These are phyloP conservation scores for Gilbertella persicaria DNA, from an alignment of 371 early-diverging fungal species.

Conservation along the genomic window DNA sequence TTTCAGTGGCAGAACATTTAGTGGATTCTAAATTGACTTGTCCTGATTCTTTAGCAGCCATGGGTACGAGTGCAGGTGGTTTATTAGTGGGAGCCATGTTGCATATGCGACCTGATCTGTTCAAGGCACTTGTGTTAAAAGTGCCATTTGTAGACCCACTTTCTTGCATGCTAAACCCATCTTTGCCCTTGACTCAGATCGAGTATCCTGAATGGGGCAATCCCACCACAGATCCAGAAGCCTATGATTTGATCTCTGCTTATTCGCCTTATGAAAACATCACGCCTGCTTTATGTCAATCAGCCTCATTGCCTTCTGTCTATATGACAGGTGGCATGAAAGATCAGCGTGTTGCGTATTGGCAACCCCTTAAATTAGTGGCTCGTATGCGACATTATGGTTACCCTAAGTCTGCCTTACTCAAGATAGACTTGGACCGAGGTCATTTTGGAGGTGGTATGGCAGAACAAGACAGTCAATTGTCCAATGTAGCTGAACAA, in stretches of 20 bases:
- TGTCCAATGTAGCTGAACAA: conserved; percentile 52
- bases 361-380: conserved; percentile 79
- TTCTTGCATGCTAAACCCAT: conserved; percentile 75
- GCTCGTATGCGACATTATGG: conserved; percentile 47
- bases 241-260: conserved; percentile 59
- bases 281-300: conserved; percentile 7
- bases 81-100: conserved; percentile 68
- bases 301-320: conserved; percentile 53
- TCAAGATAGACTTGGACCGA: conserved; percentile 49
- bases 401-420: conserved; percentile 10
- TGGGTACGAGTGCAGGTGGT: conserved; percentile 84
- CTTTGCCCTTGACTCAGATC: conserved; percentile 74
- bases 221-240: conserved; percentile 51
- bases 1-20: conserved; percentile 67
- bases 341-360: conserved; percentile 77
- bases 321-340: conserved; percentile 77
- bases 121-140: conserved; percentile 75
- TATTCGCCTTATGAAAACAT: conserved; percentile 86
- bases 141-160: conserved; percentile 89
- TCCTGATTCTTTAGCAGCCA: conserved; percentile 57
- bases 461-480: conserved; percentile 45
- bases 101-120: conserved; percentile 75
- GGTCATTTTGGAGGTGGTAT: conserved; percentile 61
- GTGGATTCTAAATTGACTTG: conserved; percentile 54
- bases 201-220: conserved; percentile 91